Evolutionary conservation across 2,329 filamentous ascomycete genomes (phyloP).

Genomic region (Colletotrichum zoysiae): DNA sequence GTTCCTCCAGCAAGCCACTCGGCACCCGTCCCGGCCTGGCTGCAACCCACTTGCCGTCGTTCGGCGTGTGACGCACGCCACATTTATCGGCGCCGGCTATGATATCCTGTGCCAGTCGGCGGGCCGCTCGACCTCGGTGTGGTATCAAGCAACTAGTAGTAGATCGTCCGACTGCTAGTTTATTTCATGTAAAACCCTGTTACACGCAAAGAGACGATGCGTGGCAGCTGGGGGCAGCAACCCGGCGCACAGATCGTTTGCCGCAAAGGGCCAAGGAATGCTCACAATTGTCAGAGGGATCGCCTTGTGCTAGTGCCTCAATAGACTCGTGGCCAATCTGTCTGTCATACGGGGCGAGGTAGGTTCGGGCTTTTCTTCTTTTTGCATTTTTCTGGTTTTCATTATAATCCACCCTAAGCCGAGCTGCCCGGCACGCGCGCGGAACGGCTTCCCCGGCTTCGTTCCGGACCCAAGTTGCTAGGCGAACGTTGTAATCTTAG

Average conservation of each 20-base stretch:
- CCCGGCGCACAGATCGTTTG: background rate
- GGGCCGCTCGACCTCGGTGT: background rate
- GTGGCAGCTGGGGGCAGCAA: background rate
- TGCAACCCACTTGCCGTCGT: conserved; percentile 27
- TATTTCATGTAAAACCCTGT: background rate
- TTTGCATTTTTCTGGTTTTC: background rate
- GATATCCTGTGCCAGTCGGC: conserved; percentile 3
- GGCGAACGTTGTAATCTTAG: conserved; percentile 27
- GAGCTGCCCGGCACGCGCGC: conserved; percentile 1
- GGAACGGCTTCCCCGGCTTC: conserved; percentile 25
- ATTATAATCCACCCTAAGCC: conserved; percentile 21
- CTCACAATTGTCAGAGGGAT: background rate
- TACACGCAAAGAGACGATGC: background rate
- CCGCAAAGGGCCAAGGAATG: background rate
- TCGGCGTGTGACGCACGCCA: conserved; percentile 23
- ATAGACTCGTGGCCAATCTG: background rate
- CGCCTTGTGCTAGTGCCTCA: too few species aligned
- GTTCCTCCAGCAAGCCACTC: background rate
- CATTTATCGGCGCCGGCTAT: conserved; percentile 3
- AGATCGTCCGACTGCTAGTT: background rate
- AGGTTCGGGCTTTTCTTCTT: background rate
- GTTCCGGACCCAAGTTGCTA: conserved; percentile 16
- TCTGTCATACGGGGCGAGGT: background rate
- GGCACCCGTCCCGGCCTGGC: background rate
- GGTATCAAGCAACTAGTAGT: background rate